phyloP scores from a whole-genome alignment of 305 asterid species.

The Solanum hybrid region DNA sequence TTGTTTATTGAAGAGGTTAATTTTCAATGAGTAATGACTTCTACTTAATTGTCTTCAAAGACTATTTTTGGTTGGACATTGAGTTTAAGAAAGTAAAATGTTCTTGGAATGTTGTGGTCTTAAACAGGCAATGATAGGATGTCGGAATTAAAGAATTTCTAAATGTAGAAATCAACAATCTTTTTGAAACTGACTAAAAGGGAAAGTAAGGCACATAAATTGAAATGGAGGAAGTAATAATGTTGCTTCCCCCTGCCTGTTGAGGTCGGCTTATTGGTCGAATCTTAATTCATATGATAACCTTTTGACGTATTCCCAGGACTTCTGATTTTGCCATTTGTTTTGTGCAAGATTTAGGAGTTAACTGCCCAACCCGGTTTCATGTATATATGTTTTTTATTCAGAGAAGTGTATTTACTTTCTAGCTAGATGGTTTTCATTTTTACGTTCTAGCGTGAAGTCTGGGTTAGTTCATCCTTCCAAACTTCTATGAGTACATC shows the following conservation, averaged over 20 bases:
- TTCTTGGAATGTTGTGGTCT: neutral
- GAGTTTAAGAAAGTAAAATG: neutral
- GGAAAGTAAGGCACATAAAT: neutral
- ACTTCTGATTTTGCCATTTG: neutral
- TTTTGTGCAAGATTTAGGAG: neutral
- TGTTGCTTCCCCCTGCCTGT: neutral
- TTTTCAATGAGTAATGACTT: neutral
- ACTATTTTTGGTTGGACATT: neutral
- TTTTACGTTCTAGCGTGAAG: neutral
- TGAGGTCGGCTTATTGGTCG: neutral
- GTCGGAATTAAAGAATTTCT: neutral
- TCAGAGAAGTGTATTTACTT: neutral
- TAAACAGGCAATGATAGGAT: neutral
- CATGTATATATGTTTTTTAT: neutral
- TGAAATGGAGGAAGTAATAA: neutral
- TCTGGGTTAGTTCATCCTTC: neutral
- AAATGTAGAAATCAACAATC: neutral
- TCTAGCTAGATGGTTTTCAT: neutral
- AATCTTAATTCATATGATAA: neutral
- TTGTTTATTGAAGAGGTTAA: neutral
- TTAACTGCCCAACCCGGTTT: neutral
- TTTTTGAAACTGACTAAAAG: neutral
- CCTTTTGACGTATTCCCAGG: neutral
- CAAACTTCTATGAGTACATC: neutral
- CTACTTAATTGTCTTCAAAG: neutral